These are phyloP conservation scores for Leonotis leonurus DNA, from an alignment of 257 asterid genomes.

Conservation along the genomic window DNA sequence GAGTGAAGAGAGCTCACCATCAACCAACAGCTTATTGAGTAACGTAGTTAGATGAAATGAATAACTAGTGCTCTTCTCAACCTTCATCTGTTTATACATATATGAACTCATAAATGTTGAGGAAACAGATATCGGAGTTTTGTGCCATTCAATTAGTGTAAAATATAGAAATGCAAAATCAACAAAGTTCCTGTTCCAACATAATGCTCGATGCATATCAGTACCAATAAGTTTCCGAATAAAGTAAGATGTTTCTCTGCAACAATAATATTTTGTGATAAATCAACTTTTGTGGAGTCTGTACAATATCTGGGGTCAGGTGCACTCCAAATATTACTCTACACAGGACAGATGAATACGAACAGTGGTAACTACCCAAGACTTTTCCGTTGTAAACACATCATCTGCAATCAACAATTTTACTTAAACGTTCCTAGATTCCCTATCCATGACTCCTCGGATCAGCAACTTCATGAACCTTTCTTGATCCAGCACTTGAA, in stretches of 20 bases:
- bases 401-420: too few relatives aligned
- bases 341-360: too few relatives aligned
- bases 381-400: too few relatives aligned
- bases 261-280: background rate
- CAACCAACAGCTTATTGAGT: slow-evolving; percentile 60
- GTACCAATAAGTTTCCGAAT: too few relatives aligned
- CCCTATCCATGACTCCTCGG: slow-evolving; percentile 93
- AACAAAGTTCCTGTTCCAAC: background rate
- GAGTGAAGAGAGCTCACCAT: slow-evolving; percentile 78
- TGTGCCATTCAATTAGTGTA: too few relatives aligned
- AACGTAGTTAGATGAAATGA: slow-evolving; percentile 26
- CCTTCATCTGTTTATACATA: slow-evolving; percentile 12
- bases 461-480: slow-evolving; percentile 60
- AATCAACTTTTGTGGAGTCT: background rate
- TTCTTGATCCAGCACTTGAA: slow-evolving; percentile 66
- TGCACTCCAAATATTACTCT: background rate
- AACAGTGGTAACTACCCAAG: too few relatives aligned
- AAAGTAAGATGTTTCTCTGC: slow-evolving; percentile 9
- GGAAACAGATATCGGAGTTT: slow-evolving; percentile 8
- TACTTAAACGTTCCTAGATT: too few relatives aligned
- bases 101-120: slow-evolving; percentile 6
- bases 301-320: background rate
- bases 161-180: slow-evolving; percentile 2
- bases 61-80: background rate
- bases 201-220: background rate